These are phyloP conservation scores for Calonectria pseudoturangicola DNA, from an alignment of 2,329 filamentous ascomycete genomes.

Conservation along the genomic window DNA sequence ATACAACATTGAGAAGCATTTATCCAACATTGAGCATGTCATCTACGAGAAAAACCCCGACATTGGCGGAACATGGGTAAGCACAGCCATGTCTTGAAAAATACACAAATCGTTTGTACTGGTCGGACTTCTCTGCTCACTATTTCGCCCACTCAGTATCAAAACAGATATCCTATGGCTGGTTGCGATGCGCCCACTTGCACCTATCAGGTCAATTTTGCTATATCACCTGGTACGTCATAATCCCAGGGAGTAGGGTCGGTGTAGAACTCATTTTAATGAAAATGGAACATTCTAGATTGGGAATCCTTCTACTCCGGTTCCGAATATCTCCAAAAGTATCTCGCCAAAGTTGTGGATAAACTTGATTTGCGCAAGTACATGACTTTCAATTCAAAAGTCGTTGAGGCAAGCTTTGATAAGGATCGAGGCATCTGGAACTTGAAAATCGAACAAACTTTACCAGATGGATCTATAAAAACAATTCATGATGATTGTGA, in stretches of 20 bases:
- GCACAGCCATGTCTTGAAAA: no score
- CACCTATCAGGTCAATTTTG: slow-evolving; percentile 19
- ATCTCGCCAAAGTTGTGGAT: neutral
- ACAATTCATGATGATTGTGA: neutral
- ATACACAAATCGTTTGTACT: neutral
- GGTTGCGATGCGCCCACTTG: slow-evolving; percentile 4
- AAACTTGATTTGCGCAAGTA: slow-evolving; percentile 5
- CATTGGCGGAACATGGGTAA: slow-evolving; percentile 6
- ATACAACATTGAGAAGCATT: slow-evolving; percentile 9
- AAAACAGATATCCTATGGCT: slow-evolving; percentile 12
- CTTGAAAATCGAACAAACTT: neutral
- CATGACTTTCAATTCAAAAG: slow-evolving; percentile 7
- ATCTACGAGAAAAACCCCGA: slow-evolving; percentile 16
- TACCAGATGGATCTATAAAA: neutral
- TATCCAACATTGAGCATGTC: neutral
- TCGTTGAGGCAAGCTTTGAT: neutral
- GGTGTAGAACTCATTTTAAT: neutral
- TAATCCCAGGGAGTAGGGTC: neutral
- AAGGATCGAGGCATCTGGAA: neutral
- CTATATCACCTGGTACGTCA: neutral
- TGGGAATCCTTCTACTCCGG: slow-evolving; percentile 7
- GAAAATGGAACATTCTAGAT: neutral
- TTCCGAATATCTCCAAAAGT: neutral
- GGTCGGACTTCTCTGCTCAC: no score
- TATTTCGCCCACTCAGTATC: neutral